Evolutionary conservation across 1,284 basidiomycete genomes (phyloP).

Genomic region (Macrocybe sp.): DNA sequence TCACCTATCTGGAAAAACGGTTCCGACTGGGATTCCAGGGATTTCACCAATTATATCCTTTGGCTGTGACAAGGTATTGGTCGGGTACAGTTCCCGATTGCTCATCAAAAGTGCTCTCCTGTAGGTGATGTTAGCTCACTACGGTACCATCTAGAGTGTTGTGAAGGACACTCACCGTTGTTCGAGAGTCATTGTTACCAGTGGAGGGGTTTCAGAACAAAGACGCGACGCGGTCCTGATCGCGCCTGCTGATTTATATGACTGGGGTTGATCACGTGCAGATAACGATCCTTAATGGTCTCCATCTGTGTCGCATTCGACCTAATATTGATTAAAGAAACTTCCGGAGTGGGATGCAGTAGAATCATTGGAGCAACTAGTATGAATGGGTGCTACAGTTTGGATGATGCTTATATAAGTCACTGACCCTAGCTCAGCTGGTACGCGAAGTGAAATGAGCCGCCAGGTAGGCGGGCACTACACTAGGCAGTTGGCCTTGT

Average conservation of each 20-base stretch:
- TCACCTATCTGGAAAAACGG: conserved; percentile 18
- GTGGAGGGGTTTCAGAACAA: not conserved
- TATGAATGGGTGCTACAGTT: no score
- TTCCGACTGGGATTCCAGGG: conserved; percentile 14
- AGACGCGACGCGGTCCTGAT: not conserved
- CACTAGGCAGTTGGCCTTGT: no score
- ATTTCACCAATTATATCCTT: conserved; percentile 13
- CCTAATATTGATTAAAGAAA: no score
- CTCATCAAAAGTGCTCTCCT: not conserved
- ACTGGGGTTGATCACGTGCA: not conserved
- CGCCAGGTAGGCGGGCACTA: no score
- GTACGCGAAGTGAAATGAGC: no score
- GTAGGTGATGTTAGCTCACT: not conserved
- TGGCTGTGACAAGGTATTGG: not conserved
- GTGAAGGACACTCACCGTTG: not conserved
- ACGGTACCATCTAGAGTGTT: not conserved
- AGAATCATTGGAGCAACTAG: no score
- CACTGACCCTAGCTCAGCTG: no score
- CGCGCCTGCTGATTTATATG: not conserved
- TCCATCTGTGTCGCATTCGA: no score
- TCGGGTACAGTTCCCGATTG: not conserved
- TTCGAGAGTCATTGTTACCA: not conserved
- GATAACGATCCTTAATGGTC: not conserved
- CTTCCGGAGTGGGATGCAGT: no score
- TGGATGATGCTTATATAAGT: no score